Evolutionary conservation across 2,329 filamentous ascomycete genomes (phyloP).

Genomic region (Fusarium sp.): DNA sequence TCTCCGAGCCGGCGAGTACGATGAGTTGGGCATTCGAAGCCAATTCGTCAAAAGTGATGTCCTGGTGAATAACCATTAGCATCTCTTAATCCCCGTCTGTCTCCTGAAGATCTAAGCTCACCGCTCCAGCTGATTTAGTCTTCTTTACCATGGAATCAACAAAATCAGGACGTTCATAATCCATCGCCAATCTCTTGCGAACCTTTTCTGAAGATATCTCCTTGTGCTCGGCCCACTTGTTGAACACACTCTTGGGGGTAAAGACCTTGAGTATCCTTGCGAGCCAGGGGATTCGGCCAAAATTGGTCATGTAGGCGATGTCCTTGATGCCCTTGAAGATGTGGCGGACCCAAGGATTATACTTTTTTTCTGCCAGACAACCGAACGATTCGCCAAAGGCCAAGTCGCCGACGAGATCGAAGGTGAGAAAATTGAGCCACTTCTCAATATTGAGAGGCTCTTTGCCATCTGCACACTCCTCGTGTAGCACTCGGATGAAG

Average conservation of each 20-base stretch:
- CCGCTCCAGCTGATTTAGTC: not conserved
- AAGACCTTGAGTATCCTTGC: not conserved
- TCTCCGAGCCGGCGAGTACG: conserved; percentile 48
- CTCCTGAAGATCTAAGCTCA: not conserved
- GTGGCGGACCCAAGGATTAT: conserved; percentile 9
- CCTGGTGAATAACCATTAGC: not conserved
- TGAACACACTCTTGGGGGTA: not conserved
- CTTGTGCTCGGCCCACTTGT: not conserved
- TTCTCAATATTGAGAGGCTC: not conserved
- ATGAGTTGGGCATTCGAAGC: conserved; percentile 15
- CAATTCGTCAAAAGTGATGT: not conserved
- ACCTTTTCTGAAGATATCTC: not conserved
- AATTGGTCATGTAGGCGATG: not conserved
- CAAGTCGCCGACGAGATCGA: conserved; percentile 10
- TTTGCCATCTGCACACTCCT: not conserved
- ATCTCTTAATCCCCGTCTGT: not conserved
- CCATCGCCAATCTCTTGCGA: not conserved
- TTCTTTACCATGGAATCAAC: not conserved
- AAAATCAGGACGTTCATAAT: not conserved
- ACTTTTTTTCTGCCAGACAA: not conserved
- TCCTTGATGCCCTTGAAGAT: conserved; percentile 1
- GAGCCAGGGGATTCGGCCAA: not conserved
- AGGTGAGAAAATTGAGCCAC: conserved; percentile 9
- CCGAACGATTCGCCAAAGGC: conserved; percentile 9
- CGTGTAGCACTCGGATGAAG: not conserved